These are phyloP conservation scores for Boletus rubroflammeus DNA, from an alignment of 768 basidiomycete species.

Conservation along the genomic window DNA sequence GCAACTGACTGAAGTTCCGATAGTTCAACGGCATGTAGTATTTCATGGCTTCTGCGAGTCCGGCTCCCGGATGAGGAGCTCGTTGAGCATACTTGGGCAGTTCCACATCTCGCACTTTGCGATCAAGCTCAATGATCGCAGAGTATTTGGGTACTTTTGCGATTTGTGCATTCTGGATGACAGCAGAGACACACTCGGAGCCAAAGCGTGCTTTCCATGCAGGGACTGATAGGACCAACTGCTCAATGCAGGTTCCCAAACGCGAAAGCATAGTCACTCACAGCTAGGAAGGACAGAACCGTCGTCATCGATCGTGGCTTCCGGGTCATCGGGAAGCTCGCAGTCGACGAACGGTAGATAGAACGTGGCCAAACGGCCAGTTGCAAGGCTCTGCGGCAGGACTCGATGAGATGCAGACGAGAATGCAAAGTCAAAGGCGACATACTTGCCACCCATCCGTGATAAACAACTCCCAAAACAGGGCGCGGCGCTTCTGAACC, in stretches of 20 bases:
- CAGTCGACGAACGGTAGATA: conserved; percentile 71
- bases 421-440: neutral
- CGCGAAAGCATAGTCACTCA: conserved; percentile 32
- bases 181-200: conserved; percentile 60
- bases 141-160: conserved; percentile 62
- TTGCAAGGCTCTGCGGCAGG: conserved; percentile 54
- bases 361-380: conserved; percentile 65
- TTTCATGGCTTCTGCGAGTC: conserved; percentile 62
- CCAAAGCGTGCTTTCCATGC: conserved; percentile 71
- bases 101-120: conserved; percentile 64
- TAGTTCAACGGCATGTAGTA: conserved; percentile 76
- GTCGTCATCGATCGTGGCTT: conserved; percentile 55
- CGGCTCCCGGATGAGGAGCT: conserved; percentile 43
- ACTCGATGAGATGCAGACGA: neutral
- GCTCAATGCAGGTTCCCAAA: neutral
- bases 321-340: conserved; percentile 59
- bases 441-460: conserved; percentile 73
- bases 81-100: conserved; percentile 60
- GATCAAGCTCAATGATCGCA: conserved; percentile 59
- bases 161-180: conserved; percentile 64
- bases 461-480: conserved; percentile 75
- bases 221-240: conserved; percentile 41
- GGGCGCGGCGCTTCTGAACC: conserved; percentile 64
- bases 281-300: conserved; percentile 57
- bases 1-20: conserved; percentile 56